phyloP scores from a whole-genome alignment of 2,329 filamentous ascomycete genomes.

The Pyrenophora tritici-repentis region DNA sequence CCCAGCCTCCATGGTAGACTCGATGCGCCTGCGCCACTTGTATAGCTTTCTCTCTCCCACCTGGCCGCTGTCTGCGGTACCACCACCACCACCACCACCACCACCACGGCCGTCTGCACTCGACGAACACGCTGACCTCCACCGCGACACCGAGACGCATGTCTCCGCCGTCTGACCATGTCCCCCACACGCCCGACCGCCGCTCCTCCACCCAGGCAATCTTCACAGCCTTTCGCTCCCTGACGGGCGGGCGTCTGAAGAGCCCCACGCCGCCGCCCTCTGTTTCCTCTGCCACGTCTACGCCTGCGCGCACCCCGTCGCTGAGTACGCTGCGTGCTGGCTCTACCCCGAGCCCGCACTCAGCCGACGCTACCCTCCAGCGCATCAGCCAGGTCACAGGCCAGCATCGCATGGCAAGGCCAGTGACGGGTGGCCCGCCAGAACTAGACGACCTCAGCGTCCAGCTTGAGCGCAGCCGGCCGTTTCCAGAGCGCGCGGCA shows the following conservation, averaged over 20 bases:
- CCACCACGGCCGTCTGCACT: not conserved
- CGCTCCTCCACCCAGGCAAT: slow-evolving; percentile 46
- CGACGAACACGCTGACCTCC: not conserved
- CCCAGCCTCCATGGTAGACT: slow-evolving; percentile 23
- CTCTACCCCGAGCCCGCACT: slow-evolving; percentile 28
- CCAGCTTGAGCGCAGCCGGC: slow-evolving; percentile 34
- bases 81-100: not conserved
- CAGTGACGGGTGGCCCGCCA: slow-evolving; percentile 44
- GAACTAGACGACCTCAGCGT: slow-evolving; percentile 41
- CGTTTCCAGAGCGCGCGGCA: slow-evolving; percentile 36
- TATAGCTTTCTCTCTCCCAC: slow-evolving; percentile 7
- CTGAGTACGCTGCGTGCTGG: slow-evolving; percentile 29
- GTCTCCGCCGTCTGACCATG: slow-evolving; percentile 46
- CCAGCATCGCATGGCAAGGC: slow-evolving; percentile 25
- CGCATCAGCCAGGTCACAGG: slow-evolving; percentile 31
- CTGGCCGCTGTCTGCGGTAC: slow-evolving; percentile 5
- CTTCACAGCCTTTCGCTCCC: slow-evolving; percentile 45
- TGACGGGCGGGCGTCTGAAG: slow-evolving; percentile 45
- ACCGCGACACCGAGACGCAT: slow-evolving; percentile 32
- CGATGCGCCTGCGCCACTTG: slow-evolving; percentile 24
- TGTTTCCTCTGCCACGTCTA: slow-evolving; percentile 36
- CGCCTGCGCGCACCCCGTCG: slow-evolving; percentile 38
- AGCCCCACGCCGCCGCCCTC: slow-evolving; percentile 41
- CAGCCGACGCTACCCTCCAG: slow-evolving; percentile 35
- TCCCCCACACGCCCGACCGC: slow-evolving; percentile 45